Base-by-base conservation (phyloP, 305 asterid genomes). In the Ilex paraguariensis region DNA sequence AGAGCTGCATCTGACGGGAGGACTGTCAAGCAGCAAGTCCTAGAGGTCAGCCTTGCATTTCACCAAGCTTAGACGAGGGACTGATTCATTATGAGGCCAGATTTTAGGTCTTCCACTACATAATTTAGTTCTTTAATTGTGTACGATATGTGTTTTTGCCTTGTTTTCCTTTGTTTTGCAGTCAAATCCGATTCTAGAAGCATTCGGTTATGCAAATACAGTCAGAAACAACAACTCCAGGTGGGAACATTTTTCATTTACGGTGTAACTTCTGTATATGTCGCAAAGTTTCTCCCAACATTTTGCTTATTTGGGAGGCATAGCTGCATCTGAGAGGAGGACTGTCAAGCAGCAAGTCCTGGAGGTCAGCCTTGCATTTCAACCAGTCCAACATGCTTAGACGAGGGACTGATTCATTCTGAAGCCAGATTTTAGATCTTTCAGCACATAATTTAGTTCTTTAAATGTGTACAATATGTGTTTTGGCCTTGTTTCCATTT, bases 291-390 rank as follows among this genome's bases (percentile, higher is more conserved):
- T 17, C 21, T 17, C 21, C 21, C 21, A 0, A 17, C 21, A 88
- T 78, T 91, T 88, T 74, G 96, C 96, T 70, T 88, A 80, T 77
- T 83, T 88, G 96, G 73, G 21, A 17, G 21, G 21, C 21, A 17
- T 0, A 17, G 21, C 21, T 17, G 21, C 21, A 17, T 17, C 21
- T 17, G 21, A 17, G 21, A 17, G 21, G 21, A 17, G 21, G 21
- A 57, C 86, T 30, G 96, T 88, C 53, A 91, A 88, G 75, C 96
- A 88, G 72, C 76, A 88, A 68, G 96, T 88, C 79, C 87, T 88
- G 59, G 91, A 88, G 87, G 96, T 87, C 79, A 73, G 61, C 40
- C 56, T 61, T 5, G 21, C 21, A 17, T 17, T 17, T 17, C 21
- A 17, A 1, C 21, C 21, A 0, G 21, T 17, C 21, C 21, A 17